Percentiles rank a stretch among this genome's conserved stretches.
Conservation (phyloP, 176 grass and related monocot genomes). For the Cenchrus fungigraminus region DNA sequence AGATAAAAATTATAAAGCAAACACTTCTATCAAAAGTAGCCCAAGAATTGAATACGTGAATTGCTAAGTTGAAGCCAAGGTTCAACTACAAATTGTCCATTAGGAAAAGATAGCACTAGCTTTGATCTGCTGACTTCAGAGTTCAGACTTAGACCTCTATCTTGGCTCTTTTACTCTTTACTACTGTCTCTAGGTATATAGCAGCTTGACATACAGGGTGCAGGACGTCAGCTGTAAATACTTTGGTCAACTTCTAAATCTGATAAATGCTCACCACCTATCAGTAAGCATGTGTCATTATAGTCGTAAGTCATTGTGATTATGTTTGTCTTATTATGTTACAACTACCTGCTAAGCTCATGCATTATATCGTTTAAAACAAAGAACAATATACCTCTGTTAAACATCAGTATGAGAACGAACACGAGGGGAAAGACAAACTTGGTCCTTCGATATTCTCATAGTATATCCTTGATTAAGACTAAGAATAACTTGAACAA, state of each 20-base stretch:
- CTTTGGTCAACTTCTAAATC: constrained; percentile 9
- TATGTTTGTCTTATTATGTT: constrained; percentile 17
- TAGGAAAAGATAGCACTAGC: constrained; percentile 20
- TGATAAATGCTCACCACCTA: constrained; percentile 27
- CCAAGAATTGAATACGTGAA: background rate
- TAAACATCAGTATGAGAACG: constrained; percentile 1
- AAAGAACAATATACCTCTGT: background rate
- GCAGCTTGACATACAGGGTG: background rate
- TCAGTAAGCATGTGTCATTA: background rate
- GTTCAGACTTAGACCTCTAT: background rate
- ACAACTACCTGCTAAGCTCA: constrained; percentile 9
- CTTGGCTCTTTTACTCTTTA: background rate
- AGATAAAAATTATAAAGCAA: constrained; percentile 9
- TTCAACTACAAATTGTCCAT: constrained; percentile 19
- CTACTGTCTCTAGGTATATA: constrained; percentile 9
- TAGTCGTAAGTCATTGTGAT: constrained; percentile 16
- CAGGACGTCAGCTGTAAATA: constrained; percentile 17
- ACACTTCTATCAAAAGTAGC: constrained; percentile 9
- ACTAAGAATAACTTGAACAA: constrained; percentile 53
- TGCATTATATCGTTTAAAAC: background rate
- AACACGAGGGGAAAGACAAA: constrained; percentile 17
- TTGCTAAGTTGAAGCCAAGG: constrained; percentile 23
- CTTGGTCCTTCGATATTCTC: constrained; percentile 33
- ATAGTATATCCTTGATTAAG: constrained; percentile 27
- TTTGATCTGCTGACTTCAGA: constrained; percentile 6